Evolutionary conservation across 1,284 basidiomycete species (phyloP).

Genomic region (Hypsizygus ulmarius): DNA sequence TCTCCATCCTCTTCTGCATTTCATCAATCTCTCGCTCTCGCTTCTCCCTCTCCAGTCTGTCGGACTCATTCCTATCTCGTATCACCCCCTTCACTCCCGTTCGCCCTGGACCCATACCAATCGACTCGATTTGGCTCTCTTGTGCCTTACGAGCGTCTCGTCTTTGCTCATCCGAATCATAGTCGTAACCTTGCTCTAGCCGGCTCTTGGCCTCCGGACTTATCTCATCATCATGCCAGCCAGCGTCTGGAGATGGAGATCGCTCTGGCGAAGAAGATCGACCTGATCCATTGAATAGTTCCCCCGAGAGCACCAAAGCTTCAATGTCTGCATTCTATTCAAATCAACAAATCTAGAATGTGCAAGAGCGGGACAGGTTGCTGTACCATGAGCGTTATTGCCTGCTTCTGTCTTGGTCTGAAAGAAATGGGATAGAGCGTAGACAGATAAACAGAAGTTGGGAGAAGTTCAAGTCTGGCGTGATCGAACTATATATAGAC

Average conservation of each 20-base stretch:
- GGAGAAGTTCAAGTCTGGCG: no score
- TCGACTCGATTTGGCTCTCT: slow-evolving; percentile 41
- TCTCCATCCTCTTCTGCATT: slow-evolving; percentile 57
- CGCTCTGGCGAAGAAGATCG: slow-evolving; percentile 56
- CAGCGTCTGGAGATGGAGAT: slow-evolving; percentile 43
- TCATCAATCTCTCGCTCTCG: slow-evolving; percentile 48
- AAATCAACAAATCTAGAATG: slow-evolving; percentile 5
- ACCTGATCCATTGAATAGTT: slow-evolving; percentile 60
- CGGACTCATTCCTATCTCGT: slow-evolving; percentile 70
- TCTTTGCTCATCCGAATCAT: slow-evolving; percentile 43
- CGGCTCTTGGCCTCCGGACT: slow-evolving; percentile 29
- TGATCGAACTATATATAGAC: no score
- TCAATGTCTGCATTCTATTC: slow-evolving; percentile 57
- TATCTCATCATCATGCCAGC: slow-evolving; percentile 48
- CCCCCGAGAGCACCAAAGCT: slow-evolving; percentile 74
- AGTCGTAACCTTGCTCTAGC: slow-evolving; percentile 39
- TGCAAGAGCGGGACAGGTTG: background rate
- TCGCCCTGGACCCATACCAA: slow-evolving; percentile 81
- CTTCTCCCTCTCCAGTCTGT: slow-evolving; percentile 47
- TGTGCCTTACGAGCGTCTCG: slow-evolving; percentile 29
- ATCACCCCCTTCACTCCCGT: slow-evolving; percentile 86
- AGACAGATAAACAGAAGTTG: no score
- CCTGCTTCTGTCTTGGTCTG: no score
- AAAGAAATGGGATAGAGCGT: no score
- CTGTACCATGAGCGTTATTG: no score